A percentile compares a stretch with the other conserved stretches of the same genome.
Evolutionary conservation across 2,329 filamentous ascomycete species (phyloP).

Genomic region (Keithomyces neogunnii): DNA sequence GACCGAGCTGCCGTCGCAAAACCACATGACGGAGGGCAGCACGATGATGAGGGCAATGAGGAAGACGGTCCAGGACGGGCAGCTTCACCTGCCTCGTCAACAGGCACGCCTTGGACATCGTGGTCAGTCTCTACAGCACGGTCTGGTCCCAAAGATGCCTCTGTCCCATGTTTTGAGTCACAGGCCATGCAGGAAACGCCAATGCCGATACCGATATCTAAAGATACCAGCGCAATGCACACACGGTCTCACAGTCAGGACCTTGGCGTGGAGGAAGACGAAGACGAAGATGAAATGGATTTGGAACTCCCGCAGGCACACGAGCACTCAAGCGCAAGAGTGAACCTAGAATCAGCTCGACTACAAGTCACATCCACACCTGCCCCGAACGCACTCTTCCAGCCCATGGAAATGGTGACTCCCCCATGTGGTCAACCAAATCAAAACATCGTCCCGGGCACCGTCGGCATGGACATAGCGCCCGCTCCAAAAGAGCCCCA

Average conservation of each 20-base stretch:
- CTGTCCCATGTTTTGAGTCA: slow-evolving; percentile 7
- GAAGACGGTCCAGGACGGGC: background rate
- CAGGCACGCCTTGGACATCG: background rate
- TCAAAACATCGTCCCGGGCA: slow-evolving; percentile 14
- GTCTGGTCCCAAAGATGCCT: background rate
- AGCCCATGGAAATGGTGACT: slow-evolving; percentile 15
- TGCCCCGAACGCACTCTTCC: background rate
- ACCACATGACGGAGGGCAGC: background rate
- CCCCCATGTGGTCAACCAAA: slow-evolving; percentile 25
- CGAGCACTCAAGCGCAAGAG: slow-evolving; percentile 8
- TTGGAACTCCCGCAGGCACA: slow-evolving; percentile 23
- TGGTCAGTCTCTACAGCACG: background rate
- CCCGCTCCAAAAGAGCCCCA: background rate
- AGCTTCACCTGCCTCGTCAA: slow-evolving; percentile 4
- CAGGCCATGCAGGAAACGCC: slow-evolving; percentile 17
- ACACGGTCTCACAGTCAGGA: background rate
- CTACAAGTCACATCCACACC: slow-evolving; percentile 10
- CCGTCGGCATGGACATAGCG: slow-evolving; percentile 4
- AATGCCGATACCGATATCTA: background rate
- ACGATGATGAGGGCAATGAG: background rate
- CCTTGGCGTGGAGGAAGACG: background rate
- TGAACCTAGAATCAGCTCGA: slow-evolving; percentile 17
- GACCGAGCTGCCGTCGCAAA: background rate
- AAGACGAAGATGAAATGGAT: slow-evolving; percentile 28
- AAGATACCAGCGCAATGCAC: background rate